Conservation (phyloP, 768 basidiomycete species). For the Trametes villosa region DNA sequence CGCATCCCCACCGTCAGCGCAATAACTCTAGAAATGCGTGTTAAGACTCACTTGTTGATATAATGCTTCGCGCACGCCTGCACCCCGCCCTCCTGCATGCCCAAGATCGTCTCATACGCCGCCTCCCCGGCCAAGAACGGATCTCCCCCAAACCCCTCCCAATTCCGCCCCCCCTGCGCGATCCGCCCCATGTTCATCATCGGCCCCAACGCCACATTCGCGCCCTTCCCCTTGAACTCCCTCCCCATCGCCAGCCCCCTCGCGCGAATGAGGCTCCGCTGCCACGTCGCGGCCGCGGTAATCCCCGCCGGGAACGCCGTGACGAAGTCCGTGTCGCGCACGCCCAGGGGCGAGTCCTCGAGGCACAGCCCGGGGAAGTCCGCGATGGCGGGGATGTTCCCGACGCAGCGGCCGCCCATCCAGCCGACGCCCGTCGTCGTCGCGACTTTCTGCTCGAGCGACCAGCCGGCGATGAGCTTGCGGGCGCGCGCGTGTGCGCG, state of each 20-base stretch:
- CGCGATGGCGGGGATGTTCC: conserved; percentile 58
- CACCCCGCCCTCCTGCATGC: conserved; percentile 78
- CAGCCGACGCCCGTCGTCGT: conserved; percentile 72
- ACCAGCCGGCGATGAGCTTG: conserved; percentile 49
- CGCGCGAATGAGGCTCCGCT: conserved; percentile 74
- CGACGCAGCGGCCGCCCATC: conserved; percentile 68
- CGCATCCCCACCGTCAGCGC: neutral
- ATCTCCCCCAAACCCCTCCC: conserved; percentile 96
- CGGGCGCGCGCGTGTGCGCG: conserved; percentile 28
- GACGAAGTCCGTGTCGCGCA: conserved; percentile 73
- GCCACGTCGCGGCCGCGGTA: conserved; percentile 82
- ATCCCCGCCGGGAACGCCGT: conserved; percentile 86
- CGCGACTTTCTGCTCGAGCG: conserved; percentile 67
- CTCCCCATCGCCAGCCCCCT: conserved; percentile 80
- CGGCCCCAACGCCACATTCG: conserved; percentile 75
- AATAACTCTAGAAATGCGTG: neutral
- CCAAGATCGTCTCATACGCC: conserved; percentile 80
- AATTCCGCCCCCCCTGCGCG: conserved; percentile 83
- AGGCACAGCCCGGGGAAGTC: conserved; percentile 73
- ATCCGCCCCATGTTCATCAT: conserved; percentile 90
- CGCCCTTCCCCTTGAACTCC: conserved; percentile 85
- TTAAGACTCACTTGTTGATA: conserved; percentile 64
- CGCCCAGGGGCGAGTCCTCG: conserved; percentile 79
- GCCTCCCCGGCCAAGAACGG: conserved; percentile 84
- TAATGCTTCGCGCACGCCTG: conserved; percentile 89